Conservation (phyloP, 495 filamentous ascomycete species). For the Aspergillus indologenus region DNA sequence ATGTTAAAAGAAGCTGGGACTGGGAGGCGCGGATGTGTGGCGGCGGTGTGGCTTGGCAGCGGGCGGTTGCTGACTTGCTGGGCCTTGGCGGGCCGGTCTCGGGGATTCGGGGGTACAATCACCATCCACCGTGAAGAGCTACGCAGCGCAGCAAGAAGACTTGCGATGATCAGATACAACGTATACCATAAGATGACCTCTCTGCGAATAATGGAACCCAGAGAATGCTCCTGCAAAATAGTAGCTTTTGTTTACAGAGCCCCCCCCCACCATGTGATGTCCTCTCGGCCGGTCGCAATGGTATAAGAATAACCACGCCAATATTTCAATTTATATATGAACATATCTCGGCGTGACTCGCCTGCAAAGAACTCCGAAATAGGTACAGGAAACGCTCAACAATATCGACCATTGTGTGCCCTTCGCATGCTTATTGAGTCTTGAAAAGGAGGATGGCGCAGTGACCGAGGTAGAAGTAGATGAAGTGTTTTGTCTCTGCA, state of each 20-base stretch:
- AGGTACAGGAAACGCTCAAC: slow-evolving; percentile 2
- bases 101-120: background rate
- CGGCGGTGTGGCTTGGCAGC: slow-evolving; percentile 29
- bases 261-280: background rate
- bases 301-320: background rate
- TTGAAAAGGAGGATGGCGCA: slow-evolving; percentile 99
- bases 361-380: slow-evolving; percentile 13
- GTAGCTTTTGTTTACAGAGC: background rate
- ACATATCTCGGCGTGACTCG: background rate
- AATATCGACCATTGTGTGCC: background rate
- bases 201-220: no score
- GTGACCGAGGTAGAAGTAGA: slow-evolving; percentile 99
- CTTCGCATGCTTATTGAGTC: slow-evolving; percentile 66
- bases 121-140: no score
- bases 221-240: no score
- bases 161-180: no score
- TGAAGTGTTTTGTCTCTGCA: slow-evolving; percentile 97
- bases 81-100: background rate
- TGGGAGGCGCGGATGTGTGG: slow-evolving; percentile 21
- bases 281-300: background rate
- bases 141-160: no score
- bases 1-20: slow-evolving; percentile 6
- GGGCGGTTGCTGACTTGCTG: slow-evolving; percentile 6
- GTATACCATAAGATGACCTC: no score
- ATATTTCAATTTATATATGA: background rate